Percentiles rank a stretch among this genome's conserved stretches.
These are phyloP conservation scores for Hygrocybe punicea DNA, from an alignment of 768 basidiomycete genomes.

Conservation along the genomic window DNA sequence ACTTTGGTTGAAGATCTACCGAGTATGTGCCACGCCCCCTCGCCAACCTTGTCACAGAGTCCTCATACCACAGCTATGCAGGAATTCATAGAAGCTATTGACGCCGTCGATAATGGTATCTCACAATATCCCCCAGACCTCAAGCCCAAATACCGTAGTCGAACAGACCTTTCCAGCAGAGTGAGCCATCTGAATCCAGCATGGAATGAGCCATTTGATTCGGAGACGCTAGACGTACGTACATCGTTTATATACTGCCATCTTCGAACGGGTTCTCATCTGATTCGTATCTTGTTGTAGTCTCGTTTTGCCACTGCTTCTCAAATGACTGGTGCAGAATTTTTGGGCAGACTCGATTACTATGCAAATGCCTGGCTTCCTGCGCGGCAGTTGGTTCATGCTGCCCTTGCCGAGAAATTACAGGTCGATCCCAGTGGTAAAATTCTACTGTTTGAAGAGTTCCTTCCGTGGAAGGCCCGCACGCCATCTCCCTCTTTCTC, in stretches of 20 bases:
- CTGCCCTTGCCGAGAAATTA: slow-evolving; percentile 56
- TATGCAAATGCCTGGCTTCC: slow-evolving; percentile 91
- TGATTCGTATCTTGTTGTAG: slow-evolving; percentile 34
- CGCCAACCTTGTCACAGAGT: neutral
- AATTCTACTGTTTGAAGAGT: slow-evolving; percentile 76
- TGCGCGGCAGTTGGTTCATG: slow-evolving; percentile 72
- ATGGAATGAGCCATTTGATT: slow-evolving; percentile 81
- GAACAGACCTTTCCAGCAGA: slow-evolving; percentile 82
- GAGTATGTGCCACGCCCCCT: slow-evolving; percentile 38
- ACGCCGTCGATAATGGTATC: slow-evolving; percentile 94
- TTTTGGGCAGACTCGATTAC: slow-evolving; percentile 73
- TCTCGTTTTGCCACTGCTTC: slow-evolving; percentile 77
- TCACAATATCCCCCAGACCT: slow-evolving; percentile 69
- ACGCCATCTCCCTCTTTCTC: neutral
- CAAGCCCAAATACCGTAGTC: slow-evolving; percentile 65
- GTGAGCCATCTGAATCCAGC: slow-evolving; percentile 82
- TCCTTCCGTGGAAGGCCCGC: slow-evolving; percentile 83
- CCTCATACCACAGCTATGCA: slow-evolving; percentile 24
- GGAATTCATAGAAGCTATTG: slow-evolving; percentile 93
- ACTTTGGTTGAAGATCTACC: slow-evolving; percentile 89
- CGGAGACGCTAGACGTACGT: slow-evolving; percentile 71
- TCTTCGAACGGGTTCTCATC: neutral
- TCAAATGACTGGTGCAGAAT: slow-evolving; percentile 78
- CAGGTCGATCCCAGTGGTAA: slow-evolving; percentile 66
- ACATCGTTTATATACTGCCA: neutral